Base-by-base conservation (phyloP, 2,329 filamentous ascomycete genomes). In the Colletotrichum sp. region DNA sequence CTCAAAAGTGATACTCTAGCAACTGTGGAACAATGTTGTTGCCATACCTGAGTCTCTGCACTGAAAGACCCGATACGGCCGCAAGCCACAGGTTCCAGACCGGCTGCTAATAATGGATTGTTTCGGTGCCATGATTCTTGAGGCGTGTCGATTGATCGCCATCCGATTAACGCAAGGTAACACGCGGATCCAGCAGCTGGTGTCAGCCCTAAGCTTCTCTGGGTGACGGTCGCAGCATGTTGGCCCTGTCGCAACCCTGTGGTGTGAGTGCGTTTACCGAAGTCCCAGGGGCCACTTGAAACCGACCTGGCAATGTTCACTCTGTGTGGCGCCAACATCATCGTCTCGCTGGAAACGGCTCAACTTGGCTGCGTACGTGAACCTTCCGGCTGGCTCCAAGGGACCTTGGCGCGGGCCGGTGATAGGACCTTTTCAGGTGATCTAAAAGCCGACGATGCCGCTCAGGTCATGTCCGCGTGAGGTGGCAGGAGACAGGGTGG, bases 131-230 rank as follows among this genome's bases (percentile, higher is more conserved):
- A 21, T 64, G 64, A 36, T 59, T 24, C 21, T 39, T 9, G 60
- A 49, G 44, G 59, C 26, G 59, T 49, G 34, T 69, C 71, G 74
- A 65, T 60, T 74, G 70, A 69, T 76, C 70, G 59, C 34, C 71
- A 65, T n/a, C 65, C 74, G 59, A 69, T 62, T 74, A 36, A 49
- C 65, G 64, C 57, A 64, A 24, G 57, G 26, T 49, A 69, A 39
- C 70, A 76, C 59, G 49, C 59, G 65, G 34, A 24, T 30, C 57
- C 30, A 52, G 49, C 16, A 74, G 34, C 28, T 36, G 65, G 18
- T 26, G 74, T 76, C 70, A 74, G 74, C 71, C 71, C 74, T 76
- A 76, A 34, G 28, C 71, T 69, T 26, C 34, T 73, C 65, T 57
- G 18, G 71, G 64, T 62, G 57, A 34, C 30, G n/a, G 64, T 59